Base-by-base conservation (phyloP, 2,329 filamentous ascomycete genomes). In the Exophiala alcalophila region DNA sequence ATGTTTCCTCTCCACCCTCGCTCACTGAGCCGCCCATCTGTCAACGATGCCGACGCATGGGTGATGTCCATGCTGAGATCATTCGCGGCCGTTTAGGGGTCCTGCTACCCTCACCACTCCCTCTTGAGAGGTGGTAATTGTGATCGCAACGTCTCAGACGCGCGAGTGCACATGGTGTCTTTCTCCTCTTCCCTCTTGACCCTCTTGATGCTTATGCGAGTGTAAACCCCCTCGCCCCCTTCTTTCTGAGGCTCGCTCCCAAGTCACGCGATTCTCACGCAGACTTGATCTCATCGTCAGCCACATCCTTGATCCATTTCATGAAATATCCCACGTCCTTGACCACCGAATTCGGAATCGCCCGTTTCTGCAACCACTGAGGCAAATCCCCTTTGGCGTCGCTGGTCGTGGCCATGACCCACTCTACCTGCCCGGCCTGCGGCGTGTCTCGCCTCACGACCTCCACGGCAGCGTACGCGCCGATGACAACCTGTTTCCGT, bases 361-460 rank as follows among this genome's bases (percentile, higher is more conserved):
- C 78, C 59, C 77, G 56, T 49, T 78, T 80, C 68, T 89, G 84
- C 53, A 83, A 60, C 69, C 72, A 80, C 59, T 73, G 68, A 0
- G 86, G 86, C 42, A 90, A 57, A 19, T 73, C 62, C 0, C 86
- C 86, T 40, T 73, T 72, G 0, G 85, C 85, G 60, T 90, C 77
- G 46, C 80, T 84, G 8, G 81, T 76, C 7, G 85, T 90, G 6
- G 79, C 83, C 83, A 91, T 90, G 44, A 83, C 69, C 86, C 86
- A 92, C 62, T 84, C 80, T 32, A 86, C 71, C 4, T 64, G 59
- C 15, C 46, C 50, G 3, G 56, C 59, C 78, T 82, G 19, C 87
- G 88, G 7, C 69, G 67, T 35, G 23, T 7, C 19, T 10, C 44
- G 48, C 16, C 33, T 42, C 20, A 53, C 49, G 6, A 38, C 40